phyloP scores from a whole-genome alignment of 306 rosid species.

The Casuarina equisetifolia region DNA sequence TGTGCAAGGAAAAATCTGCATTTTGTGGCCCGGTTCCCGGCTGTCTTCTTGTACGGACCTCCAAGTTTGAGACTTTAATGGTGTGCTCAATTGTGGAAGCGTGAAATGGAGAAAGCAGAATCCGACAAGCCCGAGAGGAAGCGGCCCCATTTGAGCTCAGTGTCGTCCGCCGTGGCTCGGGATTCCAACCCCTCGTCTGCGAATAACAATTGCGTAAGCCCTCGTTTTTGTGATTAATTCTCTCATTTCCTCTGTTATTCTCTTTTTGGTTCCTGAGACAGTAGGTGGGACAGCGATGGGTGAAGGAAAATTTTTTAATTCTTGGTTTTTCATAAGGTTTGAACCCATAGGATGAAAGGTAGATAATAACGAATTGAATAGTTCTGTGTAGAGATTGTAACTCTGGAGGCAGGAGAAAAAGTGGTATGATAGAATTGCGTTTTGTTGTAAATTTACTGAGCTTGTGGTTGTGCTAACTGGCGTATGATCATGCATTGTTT shows the following conservation, averaged over 20 bases:
- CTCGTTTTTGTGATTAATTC: not conserved
- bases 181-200: conserved; percentile 54
- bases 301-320: not conserved
- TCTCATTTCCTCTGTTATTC: not conserved
- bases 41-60: too few species aligned
- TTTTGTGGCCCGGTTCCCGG: too few species aligned
- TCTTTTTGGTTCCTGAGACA: not conserved
- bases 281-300: not conserved
- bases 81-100: conserved; percentile 23
- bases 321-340: not conserved
- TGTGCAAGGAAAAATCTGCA: too few species aligned
- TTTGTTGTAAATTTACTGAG: not conserved
- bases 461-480: not conserved
- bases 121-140: conserved; percentile 71
- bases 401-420: not conserved
- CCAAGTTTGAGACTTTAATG: too few species aligned
- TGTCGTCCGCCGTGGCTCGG: conserved; percentile 51
- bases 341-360: too few species aligned
- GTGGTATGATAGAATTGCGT: not conserved
- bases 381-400: not conserved
- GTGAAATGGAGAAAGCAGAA: conserved; percentile 61
- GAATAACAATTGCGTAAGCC: conserved; percentile 47
- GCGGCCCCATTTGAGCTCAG: conserved; percentile 68
- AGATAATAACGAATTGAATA: not conserved
- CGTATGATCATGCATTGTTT: not conserved